These are phyloP conservation scores for Marasmius sp. DNA, from an alignment of 1,284 basidiomycete species.

Conservation along the genomic window DNA sequence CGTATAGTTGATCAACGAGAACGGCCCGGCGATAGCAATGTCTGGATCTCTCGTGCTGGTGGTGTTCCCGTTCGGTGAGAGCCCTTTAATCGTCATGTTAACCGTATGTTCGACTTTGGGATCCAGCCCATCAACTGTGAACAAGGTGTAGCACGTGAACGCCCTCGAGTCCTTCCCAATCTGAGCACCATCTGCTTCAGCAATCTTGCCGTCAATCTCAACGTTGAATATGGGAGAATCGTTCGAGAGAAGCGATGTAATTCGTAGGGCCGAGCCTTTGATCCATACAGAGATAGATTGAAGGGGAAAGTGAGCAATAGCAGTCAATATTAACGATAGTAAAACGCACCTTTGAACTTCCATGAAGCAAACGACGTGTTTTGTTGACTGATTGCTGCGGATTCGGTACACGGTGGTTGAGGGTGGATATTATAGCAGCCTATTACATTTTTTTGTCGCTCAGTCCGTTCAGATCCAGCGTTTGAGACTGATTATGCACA, in stretches of 20 bases:
- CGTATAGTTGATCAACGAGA: not conserved
- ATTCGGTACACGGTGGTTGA: not conserved
- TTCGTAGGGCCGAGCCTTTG: not conserved
- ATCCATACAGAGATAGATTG: too few relatives aligned
- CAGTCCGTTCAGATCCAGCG: not conserved
- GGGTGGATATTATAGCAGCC: not conserved
- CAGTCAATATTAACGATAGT: too few relatives aligned
- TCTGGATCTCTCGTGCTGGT: too few relatives aligned
- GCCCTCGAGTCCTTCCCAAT: not conserved
- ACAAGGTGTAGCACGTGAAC: not conserved
- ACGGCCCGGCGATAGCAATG: not conserved
- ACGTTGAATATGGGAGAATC: not conserved
- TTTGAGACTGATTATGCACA: not conserved
- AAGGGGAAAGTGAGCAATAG: too few relatives aligned
- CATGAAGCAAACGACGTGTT: not conserved
- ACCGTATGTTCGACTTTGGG: not conserved
- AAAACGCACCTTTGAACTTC: constrained; percentile 1
- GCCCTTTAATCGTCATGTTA: not conserved
- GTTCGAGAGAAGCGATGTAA: not conserved
- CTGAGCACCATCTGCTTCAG: not conserved
- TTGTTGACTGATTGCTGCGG: not conserved
- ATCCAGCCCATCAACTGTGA: not conserved
- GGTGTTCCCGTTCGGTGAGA: not conserved
- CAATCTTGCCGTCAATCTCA: not conserved
- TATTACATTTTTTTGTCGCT: not conserved